Evolutionary conservation across 352 stramenopile species (phyloP), one percentile per base, ranked within the genome.

Genomic region (Globisporangium cederbergense): DNA sequence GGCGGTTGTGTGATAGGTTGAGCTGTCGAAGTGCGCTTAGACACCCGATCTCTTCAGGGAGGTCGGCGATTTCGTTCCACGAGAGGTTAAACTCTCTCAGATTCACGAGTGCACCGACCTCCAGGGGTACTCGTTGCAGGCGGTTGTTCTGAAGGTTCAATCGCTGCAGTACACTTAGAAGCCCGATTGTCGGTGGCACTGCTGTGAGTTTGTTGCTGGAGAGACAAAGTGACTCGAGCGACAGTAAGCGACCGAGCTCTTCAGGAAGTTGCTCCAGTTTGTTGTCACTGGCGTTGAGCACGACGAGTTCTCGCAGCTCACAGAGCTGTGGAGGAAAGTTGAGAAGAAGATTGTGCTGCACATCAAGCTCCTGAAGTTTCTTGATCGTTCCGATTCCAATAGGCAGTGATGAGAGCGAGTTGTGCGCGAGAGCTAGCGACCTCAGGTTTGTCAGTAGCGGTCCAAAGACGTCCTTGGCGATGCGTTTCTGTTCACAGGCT

Each of bases 11-110:
- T 9, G 73, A 80, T 10, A 89, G 45, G 58, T 86, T 53, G 42
- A 92, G 34, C 5, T 42, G 32, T 10, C 64, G 63, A 2, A 95
- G 64, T 4, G 66, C 73, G 9, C 58, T 57, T 10, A 89, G 70
- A 36, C 75, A 89, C 1, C 85, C 81, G 14, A 93, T 71, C 43
- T 86, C 79, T 52, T 89, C 75, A 1, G 87, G 87, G 2, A 95
- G 66, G 18, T 34, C 14, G 0, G 50, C 18, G 16, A 94, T 62
- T 40, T 77, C 61, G 68, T 94, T 94, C 74, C 81, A 85, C 16
- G 78, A 80, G 22, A 93, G 42, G 46, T 87, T 60, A 16, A 95
- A 66, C 51, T 79, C 66, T 11, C 64, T 57, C 40, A 91, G 58
- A n/a, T 76, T 69, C 5, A 75, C 72, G 11, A 91, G 72, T 0